These are phyloP conservation scores for Petrea volubilis DNA, from an alignment of 257 asterid species.

Conservation along the genomic window DNA sequence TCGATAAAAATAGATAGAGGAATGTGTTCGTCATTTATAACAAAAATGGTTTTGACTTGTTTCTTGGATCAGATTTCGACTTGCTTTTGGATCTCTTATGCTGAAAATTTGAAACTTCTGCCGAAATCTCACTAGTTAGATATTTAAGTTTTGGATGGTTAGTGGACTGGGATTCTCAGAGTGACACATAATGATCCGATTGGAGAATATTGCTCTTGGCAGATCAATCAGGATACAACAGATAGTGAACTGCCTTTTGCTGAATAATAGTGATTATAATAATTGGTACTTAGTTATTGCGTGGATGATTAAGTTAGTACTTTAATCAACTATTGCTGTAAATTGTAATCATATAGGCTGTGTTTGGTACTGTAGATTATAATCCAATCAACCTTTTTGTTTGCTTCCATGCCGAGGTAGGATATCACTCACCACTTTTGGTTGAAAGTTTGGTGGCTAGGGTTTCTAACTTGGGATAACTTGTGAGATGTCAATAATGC, in stretches of 20 bases:
- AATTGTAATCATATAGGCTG: too few relatives aligned
- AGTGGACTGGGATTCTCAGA: neutral
- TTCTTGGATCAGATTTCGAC: neutral
- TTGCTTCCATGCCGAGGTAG: too few relatives aligned
- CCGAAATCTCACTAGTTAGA: conserved; percentile 7
- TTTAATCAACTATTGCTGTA: too few relatives aligned
- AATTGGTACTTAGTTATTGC: neutral
- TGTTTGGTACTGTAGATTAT: too few relatives aligned
- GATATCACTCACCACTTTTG: too few relatives aligned
- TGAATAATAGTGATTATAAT: neutral
- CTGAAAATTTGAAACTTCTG: conserved; percentile 1
- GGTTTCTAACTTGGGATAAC: too few relatives aligned
- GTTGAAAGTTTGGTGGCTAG: too few relatives aligned
- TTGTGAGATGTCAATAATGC: too few relatives aligned
- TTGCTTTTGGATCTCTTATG: neutral
- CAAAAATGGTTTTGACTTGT: neutral
- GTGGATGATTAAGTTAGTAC: neutral
- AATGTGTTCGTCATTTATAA: neutral
- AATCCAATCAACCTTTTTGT: too few relatives aligned
- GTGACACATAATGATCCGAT: neutral
- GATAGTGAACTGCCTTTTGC: neutral
- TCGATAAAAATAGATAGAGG: neutral
- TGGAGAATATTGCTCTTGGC: neutral
- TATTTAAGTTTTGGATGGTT: neutral
- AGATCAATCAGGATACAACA: neutral